Conservation (phyloP, 768 basidiomycete genomes). For the Tephrocybe rancida region DNA sequence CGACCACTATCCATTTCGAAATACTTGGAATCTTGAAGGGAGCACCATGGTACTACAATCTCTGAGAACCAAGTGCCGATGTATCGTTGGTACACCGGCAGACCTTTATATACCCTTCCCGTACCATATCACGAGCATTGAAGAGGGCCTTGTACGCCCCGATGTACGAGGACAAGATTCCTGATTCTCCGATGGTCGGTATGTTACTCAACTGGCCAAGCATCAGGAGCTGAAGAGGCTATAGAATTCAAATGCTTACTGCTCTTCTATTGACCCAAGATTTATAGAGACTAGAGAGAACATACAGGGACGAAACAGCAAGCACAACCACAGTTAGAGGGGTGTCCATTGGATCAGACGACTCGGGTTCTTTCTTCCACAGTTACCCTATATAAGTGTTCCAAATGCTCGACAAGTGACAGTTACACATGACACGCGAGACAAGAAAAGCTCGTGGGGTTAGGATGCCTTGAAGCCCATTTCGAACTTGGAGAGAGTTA, state of each 20-base stretch:
- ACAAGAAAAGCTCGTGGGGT: background rate
- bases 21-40: conserved; percentile 44
- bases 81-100: background rate
- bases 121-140: conserved; percentile 27
- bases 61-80: background rate
- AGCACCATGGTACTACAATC: conserved; percentile 14
- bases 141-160: conserved; percentile 26
- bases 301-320: conserved; percentile 3
- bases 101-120: conserved; percentile 33
- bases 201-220: conserved; percentile 22
- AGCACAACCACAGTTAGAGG: background rate
- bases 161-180: conserved; percentile 30
- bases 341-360: background rate
- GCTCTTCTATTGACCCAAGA: conserved; percentile 2
- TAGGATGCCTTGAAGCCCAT: too few species aligned
- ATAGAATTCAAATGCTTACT: conserved; percentile 1
- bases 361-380: too few species aligned
- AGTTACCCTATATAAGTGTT: background rate
- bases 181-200: conserved; percentile 33
- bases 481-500: too few species aligned
- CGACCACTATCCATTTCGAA: conserved; percentile 46
- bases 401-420: too few species aligned
- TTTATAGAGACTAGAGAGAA: background rate
- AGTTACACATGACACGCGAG: too few species aligned
- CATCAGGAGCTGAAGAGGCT: background rate